Base-by-base conservation (phyloP, 352 stramenopile genomes). In the Pythium sp. region DNA sequence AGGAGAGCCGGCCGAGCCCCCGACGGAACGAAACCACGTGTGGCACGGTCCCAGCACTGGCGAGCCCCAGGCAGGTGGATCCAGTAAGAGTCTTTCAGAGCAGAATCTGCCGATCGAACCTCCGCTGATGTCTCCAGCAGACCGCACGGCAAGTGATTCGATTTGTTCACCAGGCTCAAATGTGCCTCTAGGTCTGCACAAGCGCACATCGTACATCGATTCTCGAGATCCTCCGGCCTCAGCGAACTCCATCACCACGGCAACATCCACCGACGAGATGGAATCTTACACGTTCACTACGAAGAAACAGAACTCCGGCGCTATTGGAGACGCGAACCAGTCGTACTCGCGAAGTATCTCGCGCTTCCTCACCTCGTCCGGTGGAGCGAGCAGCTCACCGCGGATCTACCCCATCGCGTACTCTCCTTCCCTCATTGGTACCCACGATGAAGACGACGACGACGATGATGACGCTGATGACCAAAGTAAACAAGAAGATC, bases 201-300 rank as follows among this genome's bases (percentile, higher is more conserved):
- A 69, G 55, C 64, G 62, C 51, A 47, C 26, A 5, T 67, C 62
- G 62, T 67, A 47, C 62, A 62, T 67, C 41, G 43, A 32, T 2
- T 14, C 55, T 12, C 56, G 24, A 8, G 26, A 15, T 24, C 7
- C 5, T 18, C 24, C 20, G 1, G n/a, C 28, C 5, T 22, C 28
- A 20, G 11, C 20, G 5, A 28, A 18, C 24, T 11, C 6, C 20
- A 26, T 22, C 5, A 18, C 22, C 9, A 34, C 7, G 24, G 43
- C 41, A 18, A 18, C 59, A 12, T 4, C 30, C 30, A 32, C 2
- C 3, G 54, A 60, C 2, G 28, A 43, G 7, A 41, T 60, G 15
- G 2, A 60, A 15, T 20, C 54, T 18, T 60, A 43, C 28, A 22
- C 22, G 28, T 60, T 60, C 15, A 28, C 54, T 18, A 15, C 54